A percentile compares a stretch with the other conserved stretches of the same genome.
Evolutionary conservation across 441 rosid species (phyloP).

Genomic region (Populus hybrid): DNA sequence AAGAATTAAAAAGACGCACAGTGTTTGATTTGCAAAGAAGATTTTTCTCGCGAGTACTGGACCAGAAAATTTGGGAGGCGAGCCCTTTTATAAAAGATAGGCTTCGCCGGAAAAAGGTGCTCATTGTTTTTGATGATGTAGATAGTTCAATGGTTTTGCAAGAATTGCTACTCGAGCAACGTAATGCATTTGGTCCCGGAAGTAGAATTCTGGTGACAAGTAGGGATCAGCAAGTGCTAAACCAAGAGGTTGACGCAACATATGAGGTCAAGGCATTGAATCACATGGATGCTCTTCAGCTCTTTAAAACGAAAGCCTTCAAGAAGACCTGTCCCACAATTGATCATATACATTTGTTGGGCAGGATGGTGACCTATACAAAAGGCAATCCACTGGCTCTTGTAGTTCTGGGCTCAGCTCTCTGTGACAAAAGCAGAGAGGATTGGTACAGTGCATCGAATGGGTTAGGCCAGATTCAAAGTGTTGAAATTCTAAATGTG

Average conservation of each 20-base stretch:
- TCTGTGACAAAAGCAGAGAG: background rate
- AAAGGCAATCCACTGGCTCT: slow-evolving; percentile 23
- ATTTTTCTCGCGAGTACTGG: background rate
- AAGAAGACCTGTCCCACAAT: background rate
- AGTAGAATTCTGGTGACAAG: slow-evolving; percentile 11
- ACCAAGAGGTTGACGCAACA: background rate
- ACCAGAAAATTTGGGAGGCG: background rate
- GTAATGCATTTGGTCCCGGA: background rate
- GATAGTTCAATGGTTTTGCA: background rate
- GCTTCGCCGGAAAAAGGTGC: background rate
- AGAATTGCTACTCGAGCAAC: background rate
- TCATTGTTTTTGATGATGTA: slow-evolving; percentile 5
- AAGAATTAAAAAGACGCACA: background rate
- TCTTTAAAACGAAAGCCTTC: slow-evolving; percentile 7
- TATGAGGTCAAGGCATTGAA: background rate
- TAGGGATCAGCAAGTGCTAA: background rate
- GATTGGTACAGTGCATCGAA: slow-evolving; percentile 30
- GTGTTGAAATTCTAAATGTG: slow-evolving; percentile 11
- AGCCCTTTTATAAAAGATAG: background rate
- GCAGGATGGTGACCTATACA: background rate
- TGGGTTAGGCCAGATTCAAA: slow-evolving; percentile 13
- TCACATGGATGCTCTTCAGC: slow-evolving; percentile 1
- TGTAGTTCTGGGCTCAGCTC: slow-evolving; percentile 20
- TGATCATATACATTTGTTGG: background rate
- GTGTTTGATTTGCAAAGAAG: background rate